A percentile compares a stretch with the other conserved stretches of the same genome.
phyloP scores from a whole-genome alignment of 345 rosid species.

The Turnera subulata region DNA sequence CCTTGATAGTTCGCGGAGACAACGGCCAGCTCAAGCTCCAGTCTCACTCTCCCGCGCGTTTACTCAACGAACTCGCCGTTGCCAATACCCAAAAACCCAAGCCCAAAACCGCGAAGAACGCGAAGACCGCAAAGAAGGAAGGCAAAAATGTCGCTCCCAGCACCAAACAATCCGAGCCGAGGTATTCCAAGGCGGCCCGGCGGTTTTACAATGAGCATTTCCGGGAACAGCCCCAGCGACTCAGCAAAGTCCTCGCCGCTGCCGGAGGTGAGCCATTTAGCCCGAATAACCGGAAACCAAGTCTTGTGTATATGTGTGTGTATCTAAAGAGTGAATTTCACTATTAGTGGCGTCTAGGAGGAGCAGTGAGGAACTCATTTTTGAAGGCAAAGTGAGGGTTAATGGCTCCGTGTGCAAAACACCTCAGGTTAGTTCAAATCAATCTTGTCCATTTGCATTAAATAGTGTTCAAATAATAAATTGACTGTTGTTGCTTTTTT shows the following conservation, averaged over 20 bases:
- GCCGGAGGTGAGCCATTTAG: slow-evolving; percentile 59
- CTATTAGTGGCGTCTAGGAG: slow-evolving; percentile 83
- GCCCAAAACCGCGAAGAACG: slow-evolving; percentile 1
- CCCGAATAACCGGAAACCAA: too few relatives aligned
- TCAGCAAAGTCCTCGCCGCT: slow-evolving; percentile 90
- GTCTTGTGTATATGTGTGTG: not conserved
- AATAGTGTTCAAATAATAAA: not conserved
- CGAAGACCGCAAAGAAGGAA: slow-evolving; percentile 41
- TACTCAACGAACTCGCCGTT: slow-evolving; percentile 60
- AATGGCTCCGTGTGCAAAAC: slow-evolving; percentile 74
- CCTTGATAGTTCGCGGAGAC: slow-evolving; percentile 91
- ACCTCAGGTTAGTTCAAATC: slow-evolving; percentile 52
- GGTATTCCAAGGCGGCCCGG: slow-evolving; percentile 75
- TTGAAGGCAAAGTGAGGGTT: slow-evolving; percentile 82
- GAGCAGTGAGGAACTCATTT: slow-evolving; percentile 78
- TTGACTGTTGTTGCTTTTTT: not conserved
- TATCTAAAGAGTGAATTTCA: slow-evolving; percentile 1
- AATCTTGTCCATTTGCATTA: not conserved
- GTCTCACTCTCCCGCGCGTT: slow-evolving; percentile 58
- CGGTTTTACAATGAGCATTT: slow-evolving; percentile 80
- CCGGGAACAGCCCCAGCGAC: slow-evolving; percentile 64
- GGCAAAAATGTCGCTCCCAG: slow-evolving; percentile 19
- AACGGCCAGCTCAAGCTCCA: slow-evolving; percentile 78
- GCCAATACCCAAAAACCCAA: slow-evolving; percentile 50
- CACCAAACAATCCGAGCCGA: not conserved